These are phyloP conservation scores for Dothideomycetidae sp. DNA, from an alignment of 2,329 filamentous ascomycete genomes.

Conservation along the genomic window DNA sequence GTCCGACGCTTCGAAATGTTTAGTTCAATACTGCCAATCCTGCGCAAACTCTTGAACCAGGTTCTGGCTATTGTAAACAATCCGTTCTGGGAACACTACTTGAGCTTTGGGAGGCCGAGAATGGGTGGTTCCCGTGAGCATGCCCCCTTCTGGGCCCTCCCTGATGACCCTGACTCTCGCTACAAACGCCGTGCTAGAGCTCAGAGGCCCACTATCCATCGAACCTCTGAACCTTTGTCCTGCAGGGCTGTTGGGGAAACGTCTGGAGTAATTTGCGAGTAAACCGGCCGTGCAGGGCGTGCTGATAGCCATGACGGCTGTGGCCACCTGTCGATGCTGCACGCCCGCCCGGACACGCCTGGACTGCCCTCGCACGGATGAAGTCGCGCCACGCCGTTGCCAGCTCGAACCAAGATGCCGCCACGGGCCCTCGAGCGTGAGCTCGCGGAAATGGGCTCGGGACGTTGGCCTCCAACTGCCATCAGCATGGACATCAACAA, in stretches of 20 bases:
- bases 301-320: neutral
- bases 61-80: constrained; percentile 10
- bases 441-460: constrained; percentile 5
- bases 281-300: constrained; percentile 1
- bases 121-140: neutral
- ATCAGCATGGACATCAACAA: constrained; percentile 6
- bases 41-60: neutral
- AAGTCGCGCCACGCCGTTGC: constrained; percentile 7
- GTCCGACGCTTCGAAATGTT: too few species aligned
- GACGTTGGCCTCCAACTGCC: constrained; percentile 5
- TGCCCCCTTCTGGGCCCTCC: constrained; percentile 7
- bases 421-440: constrained; percentile 4
- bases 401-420: neutral
- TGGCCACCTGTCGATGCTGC: too few species aligned
- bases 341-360: too few species aligned
- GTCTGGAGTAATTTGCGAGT: constrained; percentile 8
- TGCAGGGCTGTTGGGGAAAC: constrained; percentile 5
- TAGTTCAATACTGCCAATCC: neutral
- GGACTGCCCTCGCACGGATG: constrained; percentile 7
- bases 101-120: neutral
- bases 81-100: neutral
- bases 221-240: constrained; percentile 5
- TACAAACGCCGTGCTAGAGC: constrained; percentile 8
- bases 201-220: constrained; percentile 6
- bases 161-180: constrained; percentile 7